Evolutionary conservation across 192 early-diverging fungal genomes (phyloP).

Genomic region (Dissophora globulifera): DNA sequence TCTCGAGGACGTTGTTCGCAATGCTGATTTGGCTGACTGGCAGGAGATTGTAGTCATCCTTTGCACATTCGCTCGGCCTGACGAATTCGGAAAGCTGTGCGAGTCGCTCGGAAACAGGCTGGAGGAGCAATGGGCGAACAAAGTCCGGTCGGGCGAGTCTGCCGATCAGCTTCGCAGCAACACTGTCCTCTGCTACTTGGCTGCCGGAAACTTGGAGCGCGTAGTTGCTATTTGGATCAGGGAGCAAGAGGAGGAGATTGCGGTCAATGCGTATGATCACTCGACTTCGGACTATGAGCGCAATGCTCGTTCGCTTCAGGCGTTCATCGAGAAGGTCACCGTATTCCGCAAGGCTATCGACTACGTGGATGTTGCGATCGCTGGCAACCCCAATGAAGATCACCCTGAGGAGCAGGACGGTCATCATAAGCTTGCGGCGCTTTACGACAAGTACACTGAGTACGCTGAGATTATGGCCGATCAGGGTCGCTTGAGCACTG

Average conservation of each 20-base stretch:
- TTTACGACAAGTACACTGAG: constrained; percentile 90
- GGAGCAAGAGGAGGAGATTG: constrained; percentile 64
- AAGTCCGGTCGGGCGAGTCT: constrained; percentile 23
- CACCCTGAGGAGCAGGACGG: constrained; percentile 48
- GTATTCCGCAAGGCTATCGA: constrained; percentile 94
- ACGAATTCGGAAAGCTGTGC: constrained; percentile 81
- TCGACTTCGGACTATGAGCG: constrained; percentile 54
- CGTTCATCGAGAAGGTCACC: constrained; percentile 89
- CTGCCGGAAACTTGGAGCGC: constrained; percentile 83
- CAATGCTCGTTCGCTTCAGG: constrained; percentile 71
- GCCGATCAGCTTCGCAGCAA: constrained; percentile 53
- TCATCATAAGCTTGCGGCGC: constrained; percentile 63
- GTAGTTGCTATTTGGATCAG: constrained; percentile 87
- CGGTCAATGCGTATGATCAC: constrained; percentile 19
- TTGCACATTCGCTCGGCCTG: constrained; percentile 91
- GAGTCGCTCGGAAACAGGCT: constrained; percentile 74
- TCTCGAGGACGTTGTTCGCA: constrained; percentile 81
- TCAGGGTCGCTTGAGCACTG: constrained; percentile 82
- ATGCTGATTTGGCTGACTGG: constrained; percentile 87
- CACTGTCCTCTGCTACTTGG: constrained; percentile 88
- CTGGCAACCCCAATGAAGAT: constrained; percentile 54
- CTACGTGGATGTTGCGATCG: constrained; percentile 83
- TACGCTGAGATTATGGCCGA: constrained; percentile 81
- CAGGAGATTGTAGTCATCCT: constrained; percentile 92
- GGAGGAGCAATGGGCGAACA: constrained; percentile 57